A percentile compares a stretch with the other conserved stretches of the same genome.
phyloP scores from a whole-genome alignment of 2,329 filamentous ascomycete genomes.

The Pseudocercospora cruenta region DNA sequence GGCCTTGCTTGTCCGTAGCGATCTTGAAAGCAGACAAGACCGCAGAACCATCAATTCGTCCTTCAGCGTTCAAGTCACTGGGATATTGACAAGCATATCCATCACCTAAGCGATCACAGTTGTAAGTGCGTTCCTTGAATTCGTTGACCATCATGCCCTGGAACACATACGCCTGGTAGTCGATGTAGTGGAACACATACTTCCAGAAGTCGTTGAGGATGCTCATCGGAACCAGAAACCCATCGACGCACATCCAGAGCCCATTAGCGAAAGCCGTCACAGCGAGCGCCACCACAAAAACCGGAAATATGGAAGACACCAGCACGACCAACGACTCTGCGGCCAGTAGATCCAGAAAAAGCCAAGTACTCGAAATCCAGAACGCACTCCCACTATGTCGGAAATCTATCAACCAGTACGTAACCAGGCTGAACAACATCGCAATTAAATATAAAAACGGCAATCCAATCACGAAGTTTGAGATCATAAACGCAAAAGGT shows the following conservation, averaged over 20 bases:
- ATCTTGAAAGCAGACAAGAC: slow-evolving; percentile 74
- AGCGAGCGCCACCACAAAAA: slow-evolving; percentile 76
- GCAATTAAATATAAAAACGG: slow-evolving; percentile 78
- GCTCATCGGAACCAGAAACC: slow-evolving; percentile 73
- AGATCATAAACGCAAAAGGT: slow-evolving; percentile 67
- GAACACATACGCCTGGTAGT: slow-evolving; percentile 83
- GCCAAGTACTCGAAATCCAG: slow-evolving; percentile 77
- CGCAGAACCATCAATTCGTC: slow-evolving; percentile 70
- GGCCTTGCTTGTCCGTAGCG: slow-evolving; percentile 61
- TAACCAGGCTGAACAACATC: slow-evolving; percentile 71
- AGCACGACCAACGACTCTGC: slow-evolving; percentile 83
- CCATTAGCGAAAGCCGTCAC: slow-evolving; percentile 81
- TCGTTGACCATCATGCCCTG: slow-evolving; percentile 91
- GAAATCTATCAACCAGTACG: slow-evolving; percentile 80
- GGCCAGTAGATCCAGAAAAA: slow-evolving; percentile 80
- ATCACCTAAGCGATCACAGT: slow-evolving; percentile 52
- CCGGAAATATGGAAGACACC: slow-evolving; percentile 69
- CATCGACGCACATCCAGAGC: slow-evolving; percentile 81
- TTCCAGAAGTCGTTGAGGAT: slow-evolving; percentile 79
- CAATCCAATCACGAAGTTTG: slow-evolving; percentile 79
- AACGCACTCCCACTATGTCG: slow-evolving; percentile 66
- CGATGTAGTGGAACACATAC: slow-evolving; percentile 83
- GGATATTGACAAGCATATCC: slow-evolving; percentile 72
- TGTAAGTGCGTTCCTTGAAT: slow-evolving; percentile 66
- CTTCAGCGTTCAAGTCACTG: slow-evolving; percentile 63